Percentiles rank a stretch among this genome's conserved stretches.
Evolutionary conservation across 2,329 filamentous ascomycete genomes (phyloP).

Genomic region (Teratosphaeria destructans): DNA sequence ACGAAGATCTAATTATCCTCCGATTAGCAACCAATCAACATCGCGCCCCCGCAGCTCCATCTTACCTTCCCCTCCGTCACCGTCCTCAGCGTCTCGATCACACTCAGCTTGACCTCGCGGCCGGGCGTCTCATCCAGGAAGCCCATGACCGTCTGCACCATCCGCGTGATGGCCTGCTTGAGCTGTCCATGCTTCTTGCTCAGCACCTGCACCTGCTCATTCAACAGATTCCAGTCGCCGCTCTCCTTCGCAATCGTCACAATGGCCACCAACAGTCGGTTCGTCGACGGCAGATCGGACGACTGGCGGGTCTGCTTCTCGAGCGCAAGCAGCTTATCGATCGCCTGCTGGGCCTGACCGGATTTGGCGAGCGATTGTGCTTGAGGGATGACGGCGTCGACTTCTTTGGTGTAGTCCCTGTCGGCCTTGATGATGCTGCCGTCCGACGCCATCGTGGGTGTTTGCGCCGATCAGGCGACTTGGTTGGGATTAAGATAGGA

Average conservation of each 20-base stretch:
- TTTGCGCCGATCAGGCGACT: neutral
- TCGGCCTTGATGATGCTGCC: slow-evolving; percentile 75
- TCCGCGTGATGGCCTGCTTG: slow-evolving; percentile 96
- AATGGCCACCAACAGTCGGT: slow-evolving; percentile 74
- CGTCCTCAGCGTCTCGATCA: slow-evolving; percentile 90
- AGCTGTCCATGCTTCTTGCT: slow-evolving; percentile 99
- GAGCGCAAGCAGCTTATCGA: slow-evolving; percentile 83
- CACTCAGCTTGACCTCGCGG: slow-evolving; percentile 76
- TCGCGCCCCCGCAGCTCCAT: neutral
- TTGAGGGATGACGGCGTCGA: slow-evolving; percentile 82
- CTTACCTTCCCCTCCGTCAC: slow-evolving; percentile 88
- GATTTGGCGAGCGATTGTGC: slow-evolving; percentile 67
- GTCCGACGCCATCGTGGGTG: slow-evolving; percentile 43
- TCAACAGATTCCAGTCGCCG: slow-evolving; percentile 86
- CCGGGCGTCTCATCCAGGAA: slow-evolving; percentile 82
- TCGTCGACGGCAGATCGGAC: slow-evolving; percentile 91
- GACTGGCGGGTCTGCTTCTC: slow-evolving; percentile 98
- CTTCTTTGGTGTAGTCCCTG: slow-evolving; percentile 97
- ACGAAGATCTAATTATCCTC: slow-evolving; percentile 66
- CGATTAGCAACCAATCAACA: slow-evolving; percentile 3
- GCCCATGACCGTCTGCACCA: slow-evolving; percentile 92
- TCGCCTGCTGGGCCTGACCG: slow-evolving; percentile 67
- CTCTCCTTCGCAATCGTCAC: slow-evolving; percentile 90
- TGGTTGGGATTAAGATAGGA: neutral
- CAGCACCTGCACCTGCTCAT: slow-evolving; percentile 88